Conservation (phyloP, 2,329 filamentous ascomycete genomes). For the Trichoderma sp. region DNA sequence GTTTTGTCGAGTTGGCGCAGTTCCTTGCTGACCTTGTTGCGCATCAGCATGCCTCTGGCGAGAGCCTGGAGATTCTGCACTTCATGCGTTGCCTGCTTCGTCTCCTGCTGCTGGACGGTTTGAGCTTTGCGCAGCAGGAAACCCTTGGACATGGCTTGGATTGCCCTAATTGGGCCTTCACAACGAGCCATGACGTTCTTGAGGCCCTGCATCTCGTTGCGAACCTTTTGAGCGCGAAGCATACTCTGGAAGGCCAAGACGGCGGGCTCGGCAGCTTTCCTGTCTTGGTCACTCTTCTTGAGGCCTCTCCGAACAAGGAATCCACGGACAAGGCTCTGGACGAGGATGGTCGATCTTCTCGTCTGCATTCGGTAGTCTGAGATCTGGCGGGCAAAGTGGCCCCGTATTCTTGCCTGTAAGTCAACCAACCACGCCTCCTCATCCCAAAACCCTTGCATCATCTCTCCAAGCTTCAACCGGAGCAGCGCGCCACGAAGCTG, state of each 20-base stretch:
- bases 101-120: slow-evolving; percentile 58
- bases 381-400: slow-evolving; percentile 84
- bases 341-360: slow-evolving; percentile 73
- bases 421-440: slow-evolving; percentile 76
- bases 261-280: slow-evolving; percentile 69
- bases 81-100: slow-evolving; percentile 52
- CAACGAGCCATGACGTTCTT: slow-evolving; percentile 63
- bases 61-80: slow-evolving; percentile 66
- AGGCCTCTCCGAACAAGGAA: slow-evolving; percentile 69
- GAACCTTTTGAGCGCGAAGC: slow-evolving; percentile 68
- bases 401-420: slow-evolving; percentile 83
- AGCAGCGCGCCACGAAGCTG: slow-evolving; percentile 81
- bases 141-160: slow-evolving; percentile 68
- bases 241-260: slow-evolving; percentile 82
- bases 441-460: slow-evolving; percentile 91
- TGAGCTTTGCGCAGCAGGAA: slow-evolving; percentile 64
- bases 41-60: slow-evolving; percentile 66
- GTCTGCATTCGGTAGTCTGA: slow-evolving; percentile 80
- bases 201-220: slow-evolving; percentile 59
- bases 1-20: slow-evolving; percentile 51
- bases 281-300: slow-evolving; percentile 64
- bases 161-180: slow-evolving; percentile 63
- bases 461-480: slow-evolving; percentile 73
- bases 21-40: slow-evolving; percentile 58
- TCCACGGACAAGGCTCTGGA: slow-evolving; percentile 80